Evolutionary conservation across 1,284 basidiomycete genomes (phyloP).

Genomic region (Cryptococcus sp.): DNA sequence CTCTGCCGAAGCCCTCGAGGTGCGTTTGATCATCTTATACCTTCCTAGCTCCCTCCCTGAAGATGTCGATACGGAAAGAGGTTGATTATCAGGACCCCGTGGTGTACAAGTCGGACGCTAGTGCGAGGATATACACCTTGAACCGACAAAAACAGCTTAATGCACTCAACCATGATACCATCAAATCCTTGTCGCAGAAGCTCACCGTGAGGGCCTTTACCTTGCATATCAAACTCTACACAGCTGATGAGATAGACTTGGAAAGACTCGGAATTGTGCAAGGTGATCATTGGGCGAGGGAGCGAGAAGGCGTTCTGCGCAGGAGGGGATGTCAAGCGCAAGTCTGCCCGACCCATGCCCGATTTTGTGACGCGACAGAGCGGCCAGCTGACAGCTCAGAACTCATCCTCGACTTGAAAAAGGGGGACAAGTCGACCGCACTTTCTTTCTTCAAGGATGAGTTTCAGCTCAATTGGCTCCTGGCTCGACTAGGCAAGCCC

Average conservation of each 20-base stretch:
- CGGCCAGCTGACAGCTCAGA: slow-evolving; percentile 11
- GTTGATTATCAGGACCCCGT: slow-evolving; percentile 5
- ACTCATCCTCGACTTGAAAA: slow-evolving; percentile 29
- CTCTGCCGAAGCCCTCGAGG: not conserved
- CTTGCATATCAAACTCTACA: not conserved
- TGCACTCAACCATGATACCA: slow-evolving; percentile 78
- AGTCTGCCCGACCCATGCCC: slow-evolving; percentile 7
- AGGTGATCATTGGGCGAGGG: slow-evolving; percentile 72
- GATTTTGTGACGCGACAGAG: not conserved
- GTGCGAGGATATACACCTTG: slow-evolving; percentile 31
- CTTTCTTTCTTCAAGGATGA: slow-evolving; percentile 87
- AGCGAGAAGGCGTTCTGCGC: slow-evolving; percentile 83
- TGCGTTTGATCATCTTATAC: not conserved
- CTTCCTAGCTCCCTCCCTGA: not conserved
- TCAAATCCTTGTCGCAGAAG: slow-evolving; percentile 61
- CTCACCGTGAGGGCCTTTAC: slow-evolving; percentile 23
- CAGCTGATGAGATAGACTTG: slow-evolving; percentile 58
- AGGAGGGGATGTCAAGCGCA: slow-evolving; percentile 75
- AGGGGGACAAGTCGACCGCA: slow-evolving; percentile 51
- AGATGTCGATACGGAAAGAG: slow-evolving; percentile 3
- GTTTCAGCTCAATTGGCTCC: slow-evolving; percentile 83
- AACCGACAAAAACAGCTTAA: slow-evolving; percentile 79
- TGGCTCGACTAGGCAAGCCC: slow-evolving; percentile 74
- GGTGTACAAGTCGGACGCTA: slow-evolving; percentile 18
- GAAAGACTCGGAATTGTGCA: slow-evolving; percentile 65